Evolutionary conservation across 2,329 filamentous ascomycete genomes (phyloP).

Genomic region (Beauveria bassiana): DNA sequence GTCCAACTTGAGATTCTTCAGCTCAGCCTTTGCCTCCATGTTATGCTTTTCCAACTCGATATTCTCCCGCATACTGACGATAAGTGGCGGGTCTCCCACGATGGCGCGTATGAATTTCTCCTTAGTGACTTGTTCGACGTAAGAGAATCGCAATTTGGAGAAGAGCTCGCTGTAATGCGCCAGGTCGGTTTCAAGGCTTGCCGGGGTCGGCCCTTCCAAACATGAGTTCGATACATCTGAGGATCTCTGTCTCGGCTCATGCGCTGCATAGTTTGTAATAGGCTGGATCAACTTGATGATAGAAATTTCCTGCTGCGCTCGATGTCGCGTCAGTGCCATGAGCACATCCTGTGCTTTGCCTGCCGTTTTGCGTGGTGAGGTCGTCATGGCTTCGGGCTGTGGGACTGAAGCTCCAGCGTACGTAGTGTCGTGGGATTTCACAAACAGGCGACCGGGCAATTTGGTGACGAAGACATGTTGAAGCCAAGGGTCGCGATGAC

Average conservation of each 20-base stretch:
- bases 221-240: constrained; percentile 65
- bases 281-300: constrained; percentile 73
- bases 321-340: constrained; percentile 43
- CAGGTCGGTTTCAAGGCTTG: constrained; percentile 74
- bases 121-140: constrained; percentile 97
- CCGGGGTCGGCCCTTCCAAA: constrained; percentile 61
- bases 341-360: constrained; percentile 34
- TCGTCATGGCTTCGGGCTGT: constrained; percentile 14
- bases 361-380: constrained; percentile 16
- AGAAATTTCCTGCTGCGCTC: constrained; percentile 54
- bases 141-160: constrained; percentile 91
- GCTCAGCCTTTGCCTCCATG: constrained; percentile 61
- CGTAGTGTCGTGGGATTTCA: too few species aligned
- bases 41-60: constrained; percentile 63
- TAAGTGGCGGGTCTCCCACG: constrained; percentile 79
- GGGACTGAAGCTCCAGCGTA: neutral
- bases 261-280: constrained; percentile 46
- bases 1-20: constrained; percentile 74
- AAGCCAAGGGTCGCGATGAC: neutral
- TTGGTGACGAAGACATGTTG: neutral
- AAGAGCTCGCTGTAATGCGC: constrained; percentile 92
- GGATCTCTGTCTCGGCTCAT: constrained; percentile 42
- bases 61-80: constrained; percentile 79
- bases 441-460: neutral
- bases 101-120: constrained; percentile 95